These are phyloP conservation scores for Coprinopsis strossmayeri DNA, from an alignment of 768 basidiomycete species.

Conservation along the genomic window DNA sequence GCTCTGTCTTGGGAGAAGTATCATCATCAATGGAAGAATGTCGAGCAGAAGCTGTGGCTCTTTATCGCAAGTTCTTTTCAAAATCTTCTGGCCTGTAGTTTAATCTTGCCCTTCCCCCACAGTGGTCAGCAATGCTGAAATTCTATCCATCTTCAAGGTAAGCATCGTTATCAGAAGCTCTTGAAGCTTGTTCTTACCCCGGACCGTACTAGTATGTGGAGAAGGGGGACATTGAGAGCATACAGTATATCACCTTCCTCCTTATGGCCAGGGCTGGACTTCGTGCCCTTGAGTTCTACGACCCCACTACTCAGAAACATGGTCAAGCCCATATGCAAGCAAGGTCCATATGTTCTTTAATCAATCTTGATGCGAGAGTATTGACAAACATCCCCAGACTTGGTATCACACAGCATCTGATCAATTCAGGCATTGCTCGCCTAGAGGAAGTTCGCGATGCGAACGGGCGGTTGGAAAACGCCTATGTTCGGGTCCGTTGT, in stretches of 20 bases:
- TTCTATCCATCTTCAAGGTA: slow-evolving; percentile 77
- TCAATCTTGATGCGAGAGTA: no score
- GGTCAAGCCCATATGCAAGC: slow-evolving; percentile 92
- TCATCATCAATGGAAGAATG: slow-evolving; percentile 92
- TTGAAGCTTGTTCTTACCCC: slow-evolving; percentile 1
- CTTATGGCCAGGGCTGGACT: slow-evolving; percentile 84
- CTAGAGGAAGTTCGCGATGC: slow-evolving; percentile 61
- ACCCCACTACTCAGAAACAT: slow-evolving; percentile 75
- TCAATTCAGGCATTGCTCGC: slow-evolving; percentile 60
- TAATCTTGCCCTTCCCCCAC: slow-evolving; percentile 5
- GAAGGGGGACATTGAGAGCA: slow-evolving; percentile 63
- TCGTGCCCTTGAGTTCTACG: slow-evolving; percentile 75
- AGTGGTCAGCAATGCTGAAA: slow-evolving; percentile 73
- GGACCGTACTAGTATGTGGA: slow-evolving; percentile 51
- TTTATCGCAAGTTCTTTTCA: slow-evolving; percentile 54
- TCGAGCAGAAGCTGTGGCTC: slow-evolving; percentile 81
- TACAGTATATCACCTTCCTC: slow-evolving; percentile 77
- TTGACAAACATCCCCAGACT: no score
- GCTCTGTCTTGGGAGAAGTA: slow-evolving; percentile 77
- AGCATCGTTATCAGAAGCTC: slow-evolving; percentile 16
- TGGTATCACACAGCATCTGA: slow-evolving; percentile 78
- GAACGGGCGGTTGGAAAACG: slow-evolving; percentile 55
- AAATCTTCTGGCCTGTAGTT: slow-evolving; percentile 6
- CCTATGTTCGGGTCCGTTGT: slow-evolving; percentile 56
- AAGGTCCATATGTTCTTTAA: slow-evolving; percentile 29